phyloP scores from a whole-genome alignment of 2,329 filamentous ascomycete species.

The Aspergillus sp. region DNA sequence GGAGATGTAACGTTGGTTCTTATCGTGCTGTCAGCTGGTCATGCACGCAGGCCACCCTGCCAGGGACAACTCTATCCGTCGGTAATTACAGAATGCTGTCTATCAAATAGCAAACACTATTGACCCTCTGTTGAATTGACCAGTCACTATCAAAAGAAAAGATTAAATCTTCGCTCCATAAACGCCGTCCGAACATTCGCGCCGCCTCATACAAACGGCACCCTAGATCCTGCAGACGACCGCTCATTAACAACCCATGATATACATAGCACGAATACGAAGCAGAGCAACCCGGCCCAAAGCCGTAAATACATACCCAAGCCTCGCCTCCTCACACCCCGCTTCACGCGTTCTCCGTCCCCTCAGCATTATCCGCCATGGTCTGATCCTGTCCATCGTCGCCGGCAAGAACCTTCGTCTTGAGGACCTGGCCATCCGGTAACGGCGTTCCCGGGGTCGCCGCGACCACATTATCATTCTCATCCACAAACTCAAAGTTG shows the following conservation, averaged over 20 bases:
- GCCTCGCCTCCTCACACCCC: slow-evolving; percentile 12
- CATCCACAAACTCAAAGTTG: slow-evolving; percentile 97
- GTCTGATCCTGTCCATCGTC: slow-evolving; percentile 35
- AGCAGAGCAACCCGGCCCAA: neutral
- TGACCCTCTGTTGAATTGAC: neutral
- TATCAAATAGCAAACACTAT: too few relatives aligned
- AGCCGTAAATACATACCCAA: neutral
- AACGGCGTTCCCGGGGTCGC: slow-evolving; percentile 73
- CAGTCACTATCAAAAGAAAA: slow-evolving; percentile 1
- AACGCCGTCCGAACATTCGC: slow-evolving; percentile 9
- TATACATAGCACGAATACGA: neutral
- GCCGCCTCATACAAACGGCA: neutral
- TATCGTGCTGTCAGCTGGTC: too few relatives aligned
- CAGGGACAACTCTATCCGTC: too few relatives aligned
- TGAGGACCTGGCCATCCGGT: slow-evolving; percentile 57
- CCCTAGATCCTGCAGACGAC: neutral
- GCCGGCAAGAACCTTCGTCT: slow-evolving; percentile 65
- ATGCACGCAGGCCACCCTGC: too few relatives aligned
- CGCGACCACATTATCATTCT: slow-evolving; percentile 82
- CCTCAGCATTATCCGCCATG: slow-evolving; percentile 33
- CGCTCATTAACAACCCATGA: neutral
- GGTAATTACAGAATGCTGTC: too few relatives aligned
- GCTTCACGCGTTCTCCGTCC: slow-evolving; percentile 21
- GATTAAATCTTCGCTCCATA: slow-evolving; percentile 9
- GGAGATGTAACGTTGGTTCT: too few relatives aligned